Percentiles rank a stretch among this genome's conserved stretches.
Evolutionary conservation across 2,329 filamentous ascomycete genomes (phyloP).

Genomic region (Exophiala dermatitidis): DNA sequence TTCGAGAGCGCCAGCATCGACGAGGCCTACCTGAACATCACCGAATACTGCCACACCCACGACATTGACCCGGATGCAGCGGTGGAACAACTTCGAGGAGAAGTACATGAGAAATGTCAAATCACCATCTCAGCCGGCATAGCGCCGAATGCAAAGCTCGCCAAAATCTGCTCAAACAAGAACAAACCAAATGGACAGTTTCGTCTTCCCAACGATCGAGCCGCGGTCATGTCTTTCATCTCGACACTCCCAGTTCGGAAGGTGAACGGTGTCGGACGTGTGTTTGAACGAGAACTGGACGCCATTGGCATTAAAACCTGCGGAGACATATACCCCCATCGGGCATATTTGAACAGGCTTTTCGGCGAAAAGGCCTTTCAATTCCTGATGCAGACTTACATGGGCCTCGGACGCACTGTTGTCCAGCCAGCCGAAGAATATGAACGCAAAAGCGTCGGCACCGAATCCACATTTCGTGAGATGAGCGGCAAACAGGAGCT

Average conservation of each 20-base stretch:
- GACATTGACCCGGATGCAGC: conserved; percentile 62
- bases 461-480: conserved; percentile 84
- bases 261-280: conserved; percentile 89
- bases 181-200: conserved; percentile 98
- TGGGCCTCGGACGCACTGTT: conserved; percentile 77
- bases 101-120: conserved; percentile 67
- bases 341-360: conserved; percentile 64
- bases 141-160: conserved; percentile 83
- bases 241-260: conserved; percentile 73
- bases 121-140: conserved; percentile 93
- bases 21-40: conserved; percentile 94
- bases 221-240: conserved; percentile 79
- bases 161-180: conserved; percentile 90
- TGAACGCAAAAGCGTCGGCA: conserved; percentile 88
- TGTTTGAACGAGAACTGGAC: conserved; percentile 82
- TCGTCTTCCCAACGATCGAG: conserved; percentile 62
- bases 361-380: conserved; percentile 89
- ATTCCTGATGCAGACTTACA: conserved; percentile 75
- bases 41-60: conserved; percentile 68
- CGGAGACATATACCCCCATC: conserved; percentile 73
- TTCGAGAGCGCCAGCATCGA: conserved; percentile 95
- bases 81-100: conserved; percentile 67
- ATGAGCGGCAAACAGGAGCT: conserved; percentile 62
- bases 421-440: conserved; percentile 83
- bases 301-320: conserved; percentile 83